These are phyloP conservation scores for Alloteropsis semialata DNA, from an alignment of 176 grass and related monocot species.

Conservation along the genomic window DNA sequence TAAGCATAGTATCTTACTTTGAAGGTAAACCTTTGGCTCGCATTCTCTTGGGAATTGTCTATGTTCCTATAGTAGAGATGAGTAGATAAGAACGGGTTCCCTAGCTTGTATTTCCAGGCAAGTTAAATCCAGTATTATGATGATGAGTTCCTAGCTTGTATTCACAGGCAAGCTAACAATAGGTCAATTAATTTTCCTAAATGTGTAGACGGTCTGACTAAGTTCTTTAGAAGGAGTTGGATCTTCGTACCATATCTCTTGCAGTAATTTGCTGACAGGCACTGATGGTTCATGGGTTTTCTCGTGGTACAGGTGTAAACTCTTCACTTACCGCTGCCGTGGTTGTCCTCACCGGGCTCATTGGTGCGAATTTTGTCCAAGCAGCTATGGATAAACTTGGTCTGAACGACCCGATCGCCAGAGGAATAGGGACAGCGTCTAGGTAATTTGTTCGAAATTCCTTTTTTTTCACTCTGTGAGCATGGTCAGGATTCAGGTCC, in stretches of 20 bases:
- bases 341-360: constrained; percentile 86
- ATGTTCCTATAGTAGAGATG: not conserved
- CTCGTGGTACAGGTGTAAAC: constrained; percentile 54
- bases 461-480: not conserved
- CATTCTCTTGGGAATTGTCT: not conserved
- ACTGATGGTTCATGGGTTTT: not conserved
- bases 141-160: not conserved
- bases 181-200: not conserved
- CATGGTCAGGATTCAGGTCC: not conserved
- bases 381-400: constrained; percentile 83
- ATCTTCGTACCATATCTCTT: not conserved
- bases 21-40: constrained; percentile 49
- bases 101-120: not conserved
- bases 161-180: not conserved
- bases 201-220: not conserved
- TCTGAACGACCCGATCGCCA: constrained; percentile 81
- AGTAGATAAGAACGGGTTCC: not conserved
- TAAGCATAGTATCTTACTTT: constrained; percentile 96
- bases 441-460: constrained; percentile 60
- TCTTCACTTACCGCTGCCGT: constrained; percentile 81
- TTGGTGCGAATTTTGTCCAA: constrained; percentile 93
- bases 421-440: constrained; percentile 90
- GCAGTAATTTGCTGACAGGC: not conserved
- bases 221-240: not conserved
- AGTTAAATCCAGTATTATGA: not conserved